phyloP scores from a whole-genome alignment of 768 basidiomycete species.

The Omphalotus guepiniiformis region DNA sequence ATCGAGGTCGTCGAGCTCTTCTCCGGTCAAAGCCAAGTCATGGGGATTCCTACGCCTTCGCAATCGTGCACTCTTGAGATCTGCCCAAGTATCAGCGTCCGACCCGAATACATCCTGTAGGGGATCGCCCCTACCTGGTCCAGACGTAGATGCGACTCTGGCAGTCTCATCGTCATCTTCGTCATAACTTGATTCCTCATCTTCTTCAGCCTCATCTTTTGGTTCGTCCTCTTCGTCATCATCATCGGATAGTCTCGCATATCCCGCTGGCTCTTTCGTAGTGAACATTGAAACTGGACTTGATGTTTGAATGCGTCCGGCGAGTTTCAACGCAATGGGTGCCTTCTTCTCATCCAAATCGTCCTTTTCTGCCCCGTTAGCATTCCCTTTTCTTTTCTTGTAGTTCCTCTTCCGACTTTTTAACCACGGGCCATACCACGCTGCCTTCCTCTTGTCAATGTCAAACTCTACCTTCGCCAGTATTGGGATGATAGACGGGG shows the following conservation, averaged over 20 bases:
- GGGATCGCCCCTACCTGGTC: slow-evolving; percentile 37
- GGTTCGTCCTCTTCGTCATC: slow-evolving; percentile 28
- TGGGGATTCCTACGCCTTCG: slow-evolving; percentile 13
- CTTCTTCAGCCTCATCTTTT: too few species aligned
- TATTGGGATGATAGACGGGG: slow-evolving; percentile 69
- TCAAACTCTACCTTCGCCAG: slow-evolving; percentile 96
- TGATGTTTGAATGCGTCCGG: slow-evolving; percentile 42
- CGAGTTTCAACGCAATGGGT: slow-evolving; percentile 48
- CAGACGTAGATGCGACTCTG: slow-evolving; percentile 29
- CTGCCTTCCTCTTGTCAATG: slow-evolving; percentile 73
- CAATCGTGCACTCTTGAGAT: slow-evolving; percentile 52
- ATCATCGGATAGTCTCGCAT: slow-evolving; percentile 21
- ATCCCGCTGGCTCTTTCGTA: slow-evolving; percentile 4
- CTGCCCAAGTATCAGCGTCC: slow-evolving; percentile 62
- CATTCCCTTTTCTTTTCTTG: slow-evolving; percentile 25
- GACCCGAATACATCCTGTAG: slow-evolving; percentile 60
- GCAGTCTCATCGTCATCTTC: slow-evolving; percentile 39
- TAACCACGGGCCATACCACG: slow-evolving; percentile 86
- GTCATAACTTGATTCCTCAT: slow-evolving; percentile 24
- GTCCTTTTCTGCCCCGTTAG: slow-evolving; percentile 14
- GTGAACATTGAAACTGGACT: slow-evolving; percentile 28
- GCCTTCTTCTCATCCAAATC: slow-evolving; percentile 19
- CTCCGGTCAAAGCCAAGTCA: slow-evolving; percentile 22
- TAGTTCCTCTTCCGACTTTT: slow-evolving; percentile 44
- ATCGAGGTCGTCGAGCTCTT: slow-evolving; percentile 25